A percentile compares a stretch with the other conserved stretches of the same genome.
Evolutionary conservation across 228 moss, liverwort and hornwort genomes (phyloP).

Genomic region (Sphagnum magellanicum): DNA sequence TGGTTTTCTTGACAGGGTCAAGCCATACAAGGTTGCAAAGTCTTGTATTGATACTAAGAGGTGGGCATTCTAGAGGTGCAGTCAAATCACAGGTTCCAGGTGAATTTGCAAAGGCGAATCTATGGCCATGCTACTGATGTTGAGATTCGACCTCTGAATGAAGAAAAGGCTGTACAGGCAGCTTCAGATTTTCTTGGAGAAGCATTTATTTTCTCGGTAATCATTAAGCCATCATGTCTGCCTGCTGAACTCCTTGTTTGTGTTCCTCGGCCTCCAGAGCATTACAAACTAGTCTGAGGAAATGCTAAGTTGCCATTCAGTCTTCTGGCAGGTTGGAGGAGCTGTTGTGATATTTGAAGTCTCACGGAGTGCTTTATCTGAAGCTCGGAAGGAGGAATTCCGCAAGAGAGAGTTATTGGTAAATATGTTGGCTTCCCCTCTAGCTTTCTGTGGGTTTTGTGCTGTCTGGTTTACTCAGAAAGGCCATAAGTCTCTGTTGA

Average conservation of each 20-base stretch:
- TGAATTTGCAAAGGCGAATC: conserved; percentile 74
- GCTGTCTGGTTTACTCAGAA: background rate
- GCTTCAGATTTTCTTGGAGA: conserved; percentile 77
- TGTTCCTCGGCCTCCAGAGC: background rate
- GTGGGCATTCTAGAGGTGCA: conserved; percentile 31
- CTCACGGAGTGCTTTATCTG: conserved; percentile 74
- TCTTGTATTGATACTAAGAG: conserved; percentile 10
- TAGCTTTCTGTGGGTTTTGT: background rate
- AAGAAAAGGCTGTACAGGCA: conserved; percentile 74
- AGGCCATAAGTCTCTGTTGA: background rate
- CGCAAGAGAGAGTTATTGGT: conserved; percentile 75
- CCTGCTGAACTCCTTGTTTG: background rate
- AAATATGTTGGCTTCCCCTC: background rate
- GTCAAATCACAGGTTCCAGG: conserved; percentile 87
- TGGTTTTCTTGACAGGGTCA: too few species aligned
- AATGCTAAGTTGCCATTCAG: background rate
- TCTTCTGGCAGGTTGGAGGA: conserved; percentile 70
- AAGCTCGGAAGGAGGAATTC: conserved; percentile 90
- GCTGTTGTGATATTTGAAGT: conserved; percentile 85
- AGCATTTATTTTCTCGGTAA: conserved; percentile 62
- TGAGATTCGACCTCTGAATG: conserved; percentile 67
- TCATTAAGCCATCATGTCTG: background rate
- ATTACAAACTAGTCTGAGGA: background rate
- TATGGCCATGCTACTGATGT: conserved; percentile 73
- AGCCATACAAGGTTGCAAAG: background rate